These are phyloP conservation scores for Dendrobium nobile DNA, from an alignment of 106 monocot species.

Conservation along the genomic window DNA sequence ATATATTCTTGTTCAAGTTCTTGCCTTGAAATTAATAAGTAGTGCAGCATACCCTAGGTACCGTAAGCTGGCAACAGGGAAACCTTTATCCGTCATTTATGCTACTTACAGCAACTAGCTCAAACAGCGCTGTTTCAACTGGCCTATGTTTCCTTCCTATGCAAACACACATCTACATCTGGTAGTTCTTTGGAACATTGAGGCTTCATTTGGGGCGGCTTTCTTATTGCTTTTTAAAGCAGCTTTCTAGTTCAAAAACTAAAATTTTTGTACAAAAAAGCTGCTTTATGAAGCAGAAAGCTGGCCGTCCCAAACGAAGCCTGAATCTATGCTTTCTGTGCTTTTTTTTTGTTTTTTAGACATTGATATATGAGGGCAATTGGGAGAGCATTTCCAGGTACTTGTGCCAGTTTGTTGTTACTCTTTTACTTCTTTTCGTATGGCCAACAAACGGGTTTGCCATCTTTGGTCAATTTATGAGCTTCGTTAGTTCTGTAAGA, in stretches of 20 bases:
- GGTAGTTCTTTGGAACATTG: slow-evolving; percentile 32
- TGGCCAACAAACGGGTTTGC: slow-evolving; percentile 84
- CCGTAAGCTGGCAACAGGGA: slow-evolving; percentile 95
- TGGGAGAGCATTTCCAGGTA: slow-evolving; percentile 51
- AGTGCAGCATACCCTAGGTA: slow-evolving; percentile 87
- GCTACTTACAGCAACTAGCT: slow-evolving; percentile 56
- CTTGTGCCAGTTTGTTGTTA: slow-evolving; percentile 48
- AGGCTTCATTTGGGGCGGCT: no score
- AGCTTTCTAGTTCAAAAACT: no score
- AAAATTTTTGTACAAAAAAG: no score
- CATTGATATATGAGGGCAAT: not conserved
- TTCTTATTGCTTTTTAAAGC: no score
- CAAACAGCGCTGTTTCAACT: slow-evolving; percentile 35
- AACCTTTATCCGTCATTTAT: slow-evolving; percentile 96
- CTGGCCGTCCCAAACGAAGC: no score
- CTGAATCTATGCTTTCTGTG: not conserved
- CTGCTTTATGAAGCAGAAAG: no score
- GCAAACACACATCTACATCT: slow-evolving; percentile 93
- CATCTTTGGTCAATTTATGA: slow-evolving; percentile 13
- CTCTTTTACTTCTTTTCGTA: slow-evolving; percentile 45
- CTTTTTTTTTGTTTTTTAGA: not conserved
- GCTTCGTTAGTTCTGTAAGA: slow-evolving; percentile 22
- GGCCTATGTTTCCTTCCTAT: slow-evolving; percentile 81
- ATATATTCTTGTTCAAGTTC: not conserved
- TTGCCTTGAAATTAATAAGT: slow-evolving; percentile 23